Conservation (phyloP, 768 basidiomycete genomes). For the Suillus plorans region DNA sequence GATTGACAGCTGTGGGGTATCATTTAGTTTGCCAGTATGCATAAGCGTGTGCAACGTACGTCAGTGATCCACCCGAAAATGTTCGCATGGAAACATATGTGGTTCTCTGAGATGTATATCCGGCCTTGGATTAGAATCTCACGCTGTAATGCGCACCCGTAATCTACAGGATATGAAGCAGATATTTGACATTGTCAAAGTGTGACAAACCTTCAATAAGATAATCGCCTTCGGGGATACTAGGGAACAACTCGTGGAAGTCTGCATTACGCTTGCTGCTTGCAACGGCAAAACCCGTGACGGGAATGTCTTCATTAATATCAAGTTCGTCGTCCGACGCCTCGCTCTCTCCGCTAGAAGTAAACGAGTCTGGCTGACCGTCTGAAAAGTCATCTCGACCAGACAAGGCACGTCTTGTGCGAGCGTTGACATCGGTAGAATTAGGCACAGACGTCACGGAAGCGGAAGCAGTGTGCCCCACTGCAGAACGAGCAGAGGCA, state of each 20-base stretch:
- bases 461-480: conserved; percentile 7
- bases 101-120: conserved; percentile 96
- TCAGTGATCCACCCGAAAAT: conserved; percentile 99
- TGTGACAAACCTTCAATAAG: conserved; percentile 80
- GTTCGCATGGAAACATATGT: conserved; percentile 99
- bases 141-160: conserved; percentile 94
- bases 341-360: conserved; percentile 31
- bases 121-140: conserved; percentile 97
- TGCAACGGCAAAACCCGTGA: conserved; percentile 96
- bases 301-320: conserved; percentile 65
- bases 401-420: conserved; percentile 20
- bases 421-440: conserved; percentile 3
- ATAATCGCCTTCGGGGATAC: conserved; percentile 92
- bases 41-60: conserved; percentile 48
- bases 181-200: neutral
- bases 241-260: conserved; percentile 91
- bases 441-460: conserved; percentile 16
- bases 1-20: conserved; percentile 63
- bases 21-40: conserved; percentile 9
- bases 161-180: conserved; percentile 56
- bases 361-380: conserved; percentile 19
- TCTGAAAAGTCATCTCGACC: conserved; percentile 28
- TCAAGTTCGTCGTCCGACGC: conserved; percentile 36
- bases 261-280: conserved; percentile 93
- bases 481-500: conserved; percentile 4